Percentiles rank a stretch among this genome's conserved stretches.
Evolutionary conservation across 768 basidiomycete genomes (phyloP).

Genomic region (Suillus paluster): DNA sequence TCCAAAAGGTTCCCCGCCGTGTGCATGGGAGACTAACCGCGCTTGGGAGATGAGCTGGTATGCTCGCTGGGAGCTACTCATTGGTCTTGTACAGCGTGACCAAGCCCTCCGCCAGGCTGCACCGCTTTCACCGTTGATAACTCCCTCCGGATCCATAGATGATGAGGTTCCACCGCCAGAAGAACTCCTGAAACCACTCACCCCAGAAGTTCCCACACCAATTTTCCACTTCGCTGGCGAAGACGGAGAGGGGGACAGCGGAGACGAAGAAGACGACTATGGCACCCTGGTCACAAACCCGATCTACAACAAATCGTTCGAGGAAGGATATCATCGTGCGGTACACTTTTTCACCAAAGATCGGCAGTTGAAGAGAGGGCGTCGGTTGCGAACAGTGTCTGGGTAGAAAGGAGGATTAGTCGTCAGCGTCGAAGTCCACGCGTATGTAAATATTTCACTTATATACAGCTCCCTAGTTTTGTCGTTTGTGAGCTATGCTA

Average conservation of each 20-base stretch:
- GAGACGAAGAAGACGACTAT: constrained; percentile 33
- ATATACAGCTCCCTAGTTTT: constrained; percentile 5
- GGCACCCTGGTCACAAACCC: constrained; percentile 24
- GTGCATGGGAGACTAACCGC: constrained; percentile 18
- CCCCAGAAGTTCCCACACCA: constrained; percentile 8
- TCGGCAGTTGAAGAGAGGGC: constrained; percentile 12
- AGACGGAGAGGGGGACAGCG: constrained; percentile 23
- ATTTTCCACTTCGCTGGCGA: constrained; percentile 27
- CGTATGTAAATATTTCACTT: neutral
- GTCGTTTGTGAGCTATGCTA: neutral
- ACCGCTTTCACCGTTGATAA: constrained; percentile 6
- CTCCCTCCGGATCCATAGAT: constrained; percentile 1
- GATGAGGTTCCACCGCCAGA: neutral
- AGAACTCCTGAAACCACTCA: neutral
- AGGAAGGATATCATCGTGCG: constrained; percentile 31
- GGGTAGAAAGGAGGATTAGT: neutral
- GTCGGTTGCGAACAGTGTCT: neutral
- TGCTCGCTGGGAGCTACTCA: constrained; percentile 56
- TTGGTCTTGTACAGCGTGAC: constrained; percentile 44
- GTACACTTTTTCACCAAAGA: constrained; percentile 25
- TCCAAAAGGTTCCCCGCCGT: neutral
- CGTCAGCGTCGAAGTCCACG: neutral
- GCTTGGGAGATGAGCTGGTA: constrained; percentile 56
- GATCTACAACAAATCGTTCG: constrained; percentile 21
- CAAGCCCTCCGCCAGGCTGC: constrained; percentile 17